Conservation (phyloP, 2,329 filamentous ascomycete species). For the Fusarium falciforme region DNA sequence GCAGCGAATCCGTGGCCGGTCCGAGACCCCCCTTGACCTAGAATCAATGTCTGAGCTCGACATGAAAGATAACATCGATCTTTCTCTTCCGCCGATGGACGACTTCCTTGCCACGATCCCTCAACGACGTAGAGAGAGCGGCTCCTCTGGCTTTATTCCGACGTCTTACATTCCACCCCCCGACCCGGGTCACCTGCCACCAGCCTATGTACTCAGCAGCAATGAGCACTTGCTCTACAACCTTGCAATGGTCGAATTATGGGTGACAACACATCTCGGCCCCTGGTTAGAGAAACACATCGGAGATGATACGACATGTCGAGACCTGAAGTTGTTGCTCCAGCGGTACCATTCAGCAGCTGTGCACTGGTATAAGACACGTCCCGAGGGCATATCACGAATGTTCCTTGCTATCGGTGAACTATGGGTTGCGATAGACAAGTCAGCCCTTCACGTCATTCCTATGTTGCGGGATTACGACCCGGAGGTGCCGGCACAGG, state of each 20-base stretch:
- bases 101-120: constrained; percentile 18
- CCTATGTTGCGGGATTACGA: constrained; percentile 59
- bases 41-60: neutral
- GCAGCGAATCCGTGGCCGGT: neutral
- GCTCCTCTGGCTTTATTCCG: constrained; percentile 5
- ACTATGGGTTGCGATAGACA: constrained; percentile 69
- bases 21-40: constrained; percentile 1
- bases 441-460: constrained; percentile 51
- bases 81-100: constrained; percentile 21
- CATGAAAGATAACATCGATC: neutral
- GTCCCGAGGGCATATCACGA: constrained; percentile 61
- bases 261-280: constrained; percentile 56
- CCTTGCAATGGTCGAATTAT: constrained; percentile 59
- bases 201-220: neutral
- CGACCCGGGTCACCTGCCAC: neutral
- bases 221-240: constrained; percentile 6
- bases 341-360: constrained; percentile 50
- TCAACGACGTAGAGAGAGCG: neutral
- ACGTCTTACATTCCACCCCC: neutral
- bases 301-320: constrained; percentile 41
- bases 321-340: constrained; percentile 47
- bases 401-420: constrained; percentile 68
- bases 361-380: constrained; percentile 47
- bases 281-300: constrained; percentile 52
- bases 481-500: constrained; percentile 52